phyloP scores from a whole-genome alignment of 108 stramenopile genomes.

The Aurantiochytrium sp. region DNA sequence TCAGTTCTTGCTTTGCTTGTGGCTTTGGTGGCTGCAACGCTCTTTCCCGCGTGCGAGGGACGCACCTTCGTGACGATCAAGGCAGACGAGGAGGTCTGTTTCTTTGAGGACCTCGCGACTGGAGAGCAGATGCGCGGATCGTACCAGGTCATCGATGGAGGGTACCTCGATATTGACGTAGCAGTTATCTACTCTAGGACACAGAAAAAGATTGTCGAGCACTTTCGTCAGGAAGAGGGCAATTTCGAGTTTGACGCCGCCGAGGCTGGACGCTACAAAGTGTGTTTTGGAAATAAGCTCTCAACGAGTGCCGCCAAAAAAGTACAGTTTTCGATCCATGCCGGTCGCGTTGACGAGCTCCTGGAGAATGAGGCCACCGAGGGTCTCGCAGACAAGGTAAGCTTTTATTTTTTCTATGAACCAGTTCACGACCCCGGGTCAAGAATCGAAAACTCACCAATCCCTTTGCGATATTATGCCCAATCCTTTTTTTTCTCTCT shows the following conservation, averaged over 20 bases:
- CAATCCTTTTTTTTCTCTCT: background rate
- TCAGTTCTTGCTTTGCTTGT: background rate
- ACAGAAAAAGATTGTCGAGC: background rate
- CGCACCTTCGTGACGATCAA: constrained; percentile 4
- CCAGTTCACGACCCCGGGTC: no score
- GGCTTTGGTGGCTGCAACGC: background rate
- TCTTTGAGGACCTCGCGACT: constrained; percentile 1
- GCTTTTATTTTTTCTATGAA: background rate
- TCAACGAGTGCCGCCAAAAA: background rate
- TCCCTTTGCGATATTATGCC: no score
- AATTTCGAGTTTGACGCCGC: background rate
- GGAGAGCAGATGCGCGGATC: background rate
- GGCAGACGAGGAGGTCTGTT: constrained; percentile 9
- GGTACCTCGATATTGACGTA: constrained; percentile 2
- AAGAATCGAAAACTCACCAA: no score
- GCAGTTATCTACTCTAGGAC: background rate
- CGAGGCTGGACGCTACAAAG: background rate
- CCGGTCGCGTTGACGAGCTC: background rate
- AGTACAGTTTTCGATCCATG: background rate
- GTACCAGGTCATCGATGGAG: constrained; percentile 19
- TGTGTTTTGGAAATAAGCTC: constrained; percentile 15
- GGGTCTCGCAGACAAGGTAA: background rate
- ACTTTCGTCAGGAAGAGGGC: constrained; percentile 2
- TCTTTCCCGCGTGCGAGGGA: background rate
- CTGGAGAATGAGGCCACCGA: background rate